Evolutionary conservation across 1,284 basidiomycete genomes (phyloP).

Genomic region (Fomitopsis schrenkii): DNA sequence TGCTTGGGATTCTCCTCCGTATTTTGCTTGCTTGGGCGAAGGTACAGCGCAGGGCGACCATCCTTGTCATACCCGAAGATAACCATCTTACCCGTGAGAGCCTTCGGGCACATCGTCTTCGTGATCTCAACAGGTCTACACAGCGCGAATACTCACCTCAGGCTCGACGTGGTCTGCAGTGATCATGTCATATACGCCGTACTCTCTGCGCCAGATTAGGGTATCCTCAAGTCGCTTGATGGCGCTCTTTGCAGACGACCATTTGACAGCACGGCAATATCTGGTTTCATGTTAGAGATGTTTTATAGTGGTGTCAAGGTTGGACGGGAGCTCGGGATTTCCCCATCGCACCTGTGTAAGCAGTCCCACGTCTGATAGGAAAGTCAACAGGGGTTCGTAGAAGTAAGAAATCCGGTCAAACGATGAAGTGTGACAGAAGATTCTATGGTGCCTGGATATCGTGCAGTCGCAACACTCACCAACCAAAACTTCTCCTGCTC

Average conservation of each 20-base stretch:
- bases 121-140: background rate
- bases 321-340: background rate
- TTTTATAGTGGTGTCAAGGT: background rate
- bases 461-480: constrained; percentile 30
- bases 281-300: constrained; percentile 26
- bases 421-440: background rate
- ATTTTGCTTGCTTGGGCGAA: constrained; percentile 82
- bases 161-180: constrained; percentile 61
- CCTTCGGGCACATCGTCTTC: constrained; percentile 33
- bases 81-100: constrained; percentile 70
- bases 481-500: constrained; percentile 78
- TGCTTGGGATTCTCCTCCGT: constrained; percentile 73
- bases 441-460: background rate
- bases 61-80: constrained; percentile 72
- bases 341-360: constrained; percentile 47
- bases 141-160: constrained; percentile 42
- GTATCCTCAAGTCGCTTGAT: constrained; percentile 66
- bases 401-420: background rate
- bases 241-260: constrained; percentile 46
- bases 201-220: constrained; percentile 72
- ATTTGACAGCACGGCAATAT: constrained; percentile 71
- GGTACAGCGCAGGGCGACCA: constrained; percentile 70
- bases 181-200: constrained; percentile 58
- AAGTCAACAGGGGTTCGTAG: too few species aligned
- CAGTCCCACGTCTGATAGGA: constrained; percentile 56